Evolutionary conservation across 306 rosid species (phyloP), one percentile per base, ranked within the genome.

Genomic region (Quercus suber): DNA sequence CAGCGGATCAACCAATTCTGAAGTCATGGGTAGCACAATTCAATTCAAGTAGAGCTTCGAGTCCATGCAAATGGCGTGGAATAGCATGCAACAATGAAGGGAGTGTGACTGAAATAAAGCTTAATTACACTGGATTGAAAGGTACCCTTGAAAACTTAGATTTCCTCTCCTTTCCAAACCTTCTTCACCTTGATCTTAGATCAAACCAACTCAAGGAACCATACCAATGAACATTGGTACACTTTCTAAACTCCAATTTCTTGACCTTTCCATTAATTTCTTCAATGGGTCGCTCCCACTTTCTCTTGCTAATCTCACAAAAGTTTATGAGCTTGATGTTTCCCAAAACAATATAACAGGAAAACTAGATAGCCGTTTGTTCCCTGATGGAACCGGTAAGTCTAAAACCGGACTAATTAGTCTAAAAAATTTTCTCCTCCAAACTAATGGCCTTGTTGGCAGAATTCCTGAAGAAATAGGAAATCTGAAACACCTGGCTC

Each of bases 141-240:
- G 92, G 92, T 81, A 89, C 87, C 21, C 89, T 91, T 45, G 56
- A 74, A 31, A 31, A 73, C 79, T 80, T 91, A 10, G 87, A 91
- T 52, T 77, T 91, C 5, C 80, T 92, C 17, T 71, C 85, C 18
- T 89, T 91, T 19, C 83, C 93, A 3, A 87, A 84, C 68, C 91
- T 91, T 35, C 76, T 87, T 25, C 87, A 84, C 37, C 90, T 89
- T 2, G 91, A 86, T 82, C 93, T 91, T 77, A 86, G 86, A 64
- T 6, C 0, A 6, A 91, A 91, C 63, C 43, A 74, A 23, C 89
- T 89, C 78, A 56, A 5, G 96, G 91, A 15, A 12, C 20, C 5
- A 87, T 89, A 19, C 95, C 95, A 25, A 18, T 72, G 28, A 77
- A 68, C 55, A 84, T 91, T 71, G 93, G 96, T 0, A 41, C 75